phyloP scores from a whole-genome alignment of 2,329 filamentous ascomycete genomes.

The Neofusicoccum kwambonambiense region DNA sequence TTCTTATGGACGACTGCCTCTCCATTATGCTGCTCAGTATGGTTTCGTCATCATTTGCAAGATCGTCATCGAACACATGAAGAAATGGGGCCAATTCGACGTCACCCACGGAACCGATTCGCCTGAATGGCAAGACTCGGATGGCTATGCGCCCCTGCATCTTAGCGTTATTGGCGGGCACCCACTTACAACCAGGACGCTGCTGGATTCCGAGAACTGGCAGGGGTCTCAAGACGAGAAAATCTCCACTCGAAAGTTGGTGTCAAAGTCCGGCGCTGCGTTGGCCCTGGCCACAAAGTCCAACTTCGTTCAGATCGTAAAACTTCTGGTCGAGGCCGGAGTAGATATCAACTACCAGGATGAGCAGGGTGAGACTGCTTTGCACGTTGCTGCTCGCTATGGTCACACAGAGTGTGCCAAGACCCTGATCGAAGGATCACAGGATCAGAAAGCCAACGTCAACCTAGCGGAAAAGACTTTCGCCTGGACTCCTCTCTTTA shows the following conservation, averaged over 20 bases:
- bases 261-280: constrained; percentile 83
- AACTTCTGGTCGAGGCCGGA: constrained; percentile 82
- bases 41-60: constrained; percentile 90
- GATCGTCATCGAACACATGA: constrained; percentile 83
- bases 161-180: constrained; percentile 91
- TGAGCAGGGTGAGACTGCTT: constrained; percentile 81
- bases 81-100: constrained; percentile 83
- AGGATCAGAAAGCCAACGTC: constrained; percentile 69
- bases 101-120: constrained; percentile 84
- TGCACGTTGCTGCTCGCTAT: constrained; percentile 88
- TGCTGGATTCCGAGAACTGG: constrained; percentile 80
- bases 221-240: constrained; percentile 63
- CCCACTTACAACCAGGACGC: constrained; percentile 74
- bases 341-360: constrained; percentile 94
- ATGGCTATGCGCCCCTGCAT: constrained; percentile 88
- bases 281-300: constrained; percentile 84
- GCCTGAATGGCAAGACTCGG: constrained; percentile 83
- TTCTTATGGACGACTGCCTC: constrained; percentile 75
- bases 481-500: constrained; percentile 92
- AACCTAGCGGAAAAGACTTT: constrained; percentile 81
- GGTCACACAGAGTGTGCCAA: constrained; percentile 79
- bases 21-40: constrained; percentile 94
- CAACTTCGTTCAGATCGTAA: constrained; percentile 80
- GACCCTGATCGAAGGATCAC: constrained; percentile 69
- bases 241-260: constrained; percentile 63